Base-by-base conservation (phyloP, 208 protist genomes). In the Leishmania tarentolae region DNA sequence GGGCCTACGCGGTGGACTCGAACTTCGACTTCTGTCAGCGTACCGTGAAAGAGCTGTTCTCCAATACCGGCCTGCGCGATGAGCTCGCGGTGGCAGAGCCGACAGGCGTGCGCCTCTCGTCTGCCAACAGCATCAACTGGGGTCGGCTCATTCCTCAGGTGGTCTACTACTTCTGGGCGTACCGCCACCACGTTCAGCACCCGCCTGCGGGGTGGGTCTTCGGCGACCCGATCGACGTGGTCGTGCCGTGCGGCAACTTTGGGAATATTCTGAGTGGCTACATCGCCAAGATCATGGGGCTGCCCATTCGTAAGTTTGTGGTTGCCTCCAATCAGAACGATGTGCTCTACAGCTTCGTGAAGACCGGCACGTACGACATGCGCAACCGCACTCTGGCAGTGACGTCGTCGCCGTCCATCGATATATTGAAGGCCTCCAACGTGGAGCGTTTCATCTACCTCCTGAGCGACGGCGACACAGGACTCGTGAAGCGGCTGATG, bases 51-150 rank as follows among this genome's bases (percentile, higher is more conserved):
- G 77, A 75, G 11, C 75, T 98, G 68, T 99, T 99, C 84, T 83
- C 84, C 44, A 93, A 99, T 82, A 63, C 11, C 2, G 66, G 66
- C 4, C 94, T 99, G 79, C 93, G 89, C 50, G 76, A 88, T 63
- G 77, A 87, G 74, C 87, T 98, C 40, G 86, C 80, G 57, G 83
- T 69, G 37, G 78, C 75, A 57, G 71, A 85, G n/a, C 76, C 86
- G 11, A 71, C 76, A 52, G 66, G 80, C 4, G 82, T 93, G 78
- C 79, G 83, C 2, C 87, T 99, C 11, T 97, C 92, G n/a, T 98
- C 97, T 17, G 96, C 98, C 17, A 99, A 99, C 91, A 98, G 93
- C 72, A 99, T 99, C 90, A 99, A 99, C 93, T 99, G 98, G 97
- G 98, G 97, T 2, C 91, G 98, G 53, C 95, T 99, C 56, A 93